Evolutionary conservation across 208 protist species (phyloP).

Genomic region (Leishmania gerbilli): DNA sequence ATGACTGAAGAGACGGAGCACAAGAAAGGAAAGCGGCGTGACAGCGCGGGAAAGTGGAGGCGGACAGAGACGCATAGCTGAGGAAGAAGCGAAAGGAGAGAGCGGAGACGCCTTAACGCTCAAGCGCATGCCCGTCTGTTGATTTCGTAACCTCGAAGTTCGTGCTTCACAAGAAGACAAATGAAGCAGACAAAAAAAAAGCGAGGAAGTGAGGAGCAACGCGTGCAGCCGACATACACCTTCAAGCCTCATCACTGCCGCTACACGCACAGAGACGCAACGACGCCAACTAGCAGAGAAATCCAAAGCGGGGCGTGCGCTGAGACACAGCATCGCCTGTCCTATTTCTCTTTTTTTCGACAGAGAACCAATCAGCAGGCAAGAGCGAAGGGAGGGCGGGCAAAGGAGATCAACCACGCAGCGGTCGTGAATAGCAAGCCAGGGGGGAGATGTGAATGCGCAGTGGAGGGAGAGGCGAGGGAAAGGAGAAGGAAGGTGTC

Average conservation of each 20-base stretch:
- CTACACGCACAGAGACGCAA: not conserved
- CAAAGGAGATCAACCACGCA: not conserved
- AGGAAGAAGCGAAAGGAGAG: not conserved
- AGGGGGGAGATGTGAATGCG: not conserved
- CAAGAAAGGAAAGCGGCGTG: not conserved
- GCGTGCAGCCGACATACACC: not conserved
- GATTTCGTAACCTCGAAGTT: too few species aligned
- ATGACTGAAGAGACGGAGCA: not conserved
- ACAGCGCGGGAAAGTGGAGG: not conserved
- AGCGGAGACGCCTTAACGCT: constrained; percentile 2
- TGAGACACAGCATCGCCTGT: not conserved
- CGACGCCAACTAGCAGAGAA: not conserved
- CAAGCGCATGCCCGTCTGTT: not conserved
- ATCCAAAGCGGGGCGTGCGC: not conserved
- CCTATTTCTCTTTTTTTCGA: not conserved
- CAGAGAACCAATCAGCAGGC: not conserved
- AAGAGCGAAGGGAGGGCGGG: not conserved
- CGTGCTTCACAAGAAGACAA: not conserved
- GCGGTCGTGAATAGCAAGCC: not conserved
- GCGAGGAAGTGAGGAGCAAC: not conserved
- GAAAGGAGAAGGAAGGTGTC: not conserved
- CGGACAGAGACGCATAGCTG: not conserved
- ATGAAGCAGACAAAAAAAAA: not conserved
- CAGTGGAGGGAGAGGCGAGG: not conserved
- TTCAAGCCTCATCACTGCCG: not conserved